Conservation (phyloP, 2,329 filamentous ascomycete genomes). For the Claviceps citrina region DNA sequence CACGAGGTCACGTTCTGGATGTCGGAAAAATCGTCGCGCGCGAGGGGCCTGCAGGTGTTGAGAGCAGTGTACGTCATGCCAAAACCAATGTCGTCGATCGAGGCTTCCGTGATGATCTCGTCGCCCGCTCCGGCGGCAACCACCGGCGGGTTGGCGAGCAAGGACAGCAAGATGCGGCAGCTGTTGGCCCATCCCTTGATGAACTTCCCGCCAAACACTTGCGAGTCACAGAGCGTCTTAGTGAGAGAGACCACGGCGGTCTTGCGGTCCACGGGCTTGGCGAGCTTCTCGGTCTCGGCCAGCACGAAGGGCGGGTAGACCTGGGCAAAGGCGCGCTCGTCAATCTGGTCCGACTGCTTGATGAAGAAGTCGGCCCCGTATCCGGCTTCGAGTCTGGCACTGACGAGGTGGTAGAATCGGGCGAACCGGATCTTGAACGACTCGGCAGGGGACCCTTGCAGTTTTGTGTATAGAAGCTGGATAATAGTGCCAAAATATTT, state of each 20-base stretch:
- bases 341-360: constrained; percentile 64
- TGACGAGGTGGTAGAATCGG: constrained; percentile 86
- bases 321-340: constrained; percentile 63
- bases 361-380: constrained; percentile 89
- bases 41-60: constrained; percentile 68
- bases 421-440: constrained; percentile 76
- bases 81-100: constrained; percentile 89
- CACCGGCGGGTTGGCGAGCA: constrained; percentile 72
- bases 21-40: constrained; percentile 72
- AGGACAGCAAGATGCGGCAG: constrained; percentile 73
- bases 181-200: constrained; percentile 85
- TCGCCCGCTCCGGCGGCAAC: constrained; percentile 50
- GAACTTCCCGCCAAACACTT: constrained; percentile 67
- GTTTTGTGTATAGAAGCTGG: constrained; percentile 63
- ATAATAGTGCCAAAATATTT: constrained; percentile 68
- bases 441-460: constrained; percentile 55
- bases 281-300: constrained; percentile 74
- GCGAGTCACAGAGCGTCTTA: constrained; percentile 76
- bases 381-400: constrained; percentile 61
- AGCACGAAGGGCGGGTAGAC: constrained; percentile 82
- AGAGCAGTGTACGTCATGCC: constrained; percentile 87
- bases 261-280: constrained; percentile 80
- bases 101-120: constrained; percentile 69
- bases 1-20: constrained; percentile 69
- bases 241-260: constrained; percentile 84